A percentile compares a stretch with the other conserved stretches of the same genome.
These are phyloP conservation scores for Cladosporium sp. DNA, from an alignment of 2,329 filamentous ascomycete species.

Conservation along the genomic window DNA sequence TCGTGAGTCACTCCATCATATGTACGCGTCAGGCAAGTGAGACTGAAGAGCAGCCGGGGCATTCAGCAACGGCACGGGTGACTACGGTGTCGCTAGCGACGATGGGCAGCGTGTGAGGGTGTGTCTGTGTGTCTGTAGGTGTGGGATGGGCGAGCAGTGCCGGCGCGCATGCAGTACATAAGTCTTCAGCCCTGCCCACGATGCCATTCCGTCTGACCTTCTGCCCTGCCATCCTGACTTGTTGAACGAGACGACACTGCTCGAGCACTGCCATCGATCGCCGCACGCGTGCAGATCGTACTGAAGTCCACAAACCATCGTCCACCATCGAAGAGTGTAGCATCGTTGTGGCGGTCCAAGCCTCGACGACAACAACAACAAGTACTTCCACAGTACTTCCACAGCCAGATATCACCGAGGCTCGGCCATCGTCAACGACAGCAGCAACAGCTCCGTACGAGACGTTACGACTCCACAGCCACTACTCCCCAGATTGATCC, in stretches of 20 bases:
- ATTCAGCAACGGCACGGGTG: background rate
- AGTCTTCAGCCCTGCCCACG: conserved; percentile 10
- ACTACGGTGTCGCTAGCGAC: conserved; percentile 1
- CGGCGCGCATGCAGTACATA: conserved; percentile 6
- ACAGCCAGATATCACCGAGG: background rate
- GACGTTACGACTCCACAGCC: background rate
- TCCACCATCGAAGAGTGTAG: background rate
- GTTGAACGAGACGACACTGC: background rate
- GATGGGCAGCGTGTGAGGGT: background rate
- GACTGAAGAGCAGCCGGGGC: conserved; percentile 12
- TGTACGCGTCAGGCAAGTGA: conserved; percentile 13
- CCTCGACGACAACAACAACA: background rate
- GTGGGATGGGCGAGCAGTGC: conserved; percentile 1
- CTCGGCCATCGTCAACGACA: background rate
- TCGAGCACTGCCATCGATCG: background rate
- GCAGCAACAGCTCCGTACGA: background rate
- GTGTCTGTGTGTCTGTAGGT: conserved; percentile 1
- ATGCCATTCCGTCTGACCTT: conserved; percentile 4
- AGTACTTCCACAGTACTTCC: background rate
- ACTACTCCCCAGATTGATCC: conserved; percentile 1
- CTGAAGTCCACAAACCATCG: background rate
- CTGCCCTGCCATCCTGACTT: conserved; percentile 8
- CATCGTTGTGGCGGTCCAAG: background rate
- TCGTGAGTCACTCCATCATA: conserved; percentile 13
- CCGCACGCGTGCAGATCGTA: background rate